A percentile compares a stretch with the other conserved stretches of the same genome.
These are phyloP conservation scores for Bimuria novae-zelandiae DNA, from an alignment of 2,329 filamentous ascomycete genomes.

Conservation along the genomic window DNA sequence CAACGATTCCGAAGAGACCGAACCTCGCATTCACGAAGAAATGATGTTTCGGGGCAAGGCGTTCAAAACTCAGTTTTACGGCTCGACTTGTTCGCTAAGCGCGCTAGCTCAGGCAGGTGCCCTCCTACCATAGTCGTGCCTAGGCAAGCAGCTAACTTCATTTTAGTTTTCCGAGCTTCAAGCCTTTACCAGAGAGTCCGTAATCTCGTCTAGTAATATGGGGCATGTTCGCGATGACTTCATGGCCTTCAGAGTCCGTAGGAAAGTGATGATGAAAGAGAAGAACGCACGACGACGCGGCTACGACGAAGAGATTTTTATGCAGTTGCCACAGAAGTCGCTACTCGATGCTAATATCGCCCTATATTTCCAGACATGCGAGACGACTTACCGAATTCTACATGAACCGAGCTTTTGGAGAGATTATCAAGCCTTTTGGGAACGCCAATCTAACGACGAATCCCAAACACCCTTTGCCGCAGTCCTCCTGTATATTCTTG, in stretches of 20 bases:
- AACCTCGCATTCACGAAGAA: conserved; percentile 36
- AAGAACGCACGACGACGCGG: conserved; percentile 18
- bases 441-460: conserved; percentile 27
- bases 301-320: conserved; percentile 41
- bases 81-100: conserved; percentile 47
- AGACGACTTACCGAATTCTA: conserved; percentile 57
- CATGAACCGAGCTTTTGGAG: conserved; percentile 58
- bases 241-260: conserved; percentile 36
- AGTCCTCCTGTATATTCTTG: conserved; percentile 47
- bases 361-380: conserved; percentile 58
- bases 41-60: conserved; percentile 50
- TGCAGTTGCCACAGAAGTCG: conserved; percentile 42
- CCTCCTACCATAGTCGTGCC: background rate
- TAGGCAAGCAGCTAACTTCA: conserved; percentile 12
- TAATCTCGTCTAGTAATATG: conserved; percentile 36
- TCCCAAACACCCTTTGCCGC: conserved; percentile 44
- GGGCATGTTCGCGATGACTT: conserved; percentile 39
- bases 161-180: conserved; percentile 43
- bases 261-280: conserved; percentile 33
- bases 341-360: conserved; percentile 50
- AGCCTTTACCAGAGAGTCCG: conserved; percentile 38
- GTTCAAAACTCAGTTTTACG: conserved; percentile 53
- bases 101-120: conserved; percentile 39
- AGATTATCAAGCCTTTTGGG: conserved; percentile 57
- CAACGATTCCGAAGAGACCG: conserved; percentile 17